phyloP scores from a whole-genome alignment of 805 yeast genomes.

The Suhomyces emberorum region DNA sequence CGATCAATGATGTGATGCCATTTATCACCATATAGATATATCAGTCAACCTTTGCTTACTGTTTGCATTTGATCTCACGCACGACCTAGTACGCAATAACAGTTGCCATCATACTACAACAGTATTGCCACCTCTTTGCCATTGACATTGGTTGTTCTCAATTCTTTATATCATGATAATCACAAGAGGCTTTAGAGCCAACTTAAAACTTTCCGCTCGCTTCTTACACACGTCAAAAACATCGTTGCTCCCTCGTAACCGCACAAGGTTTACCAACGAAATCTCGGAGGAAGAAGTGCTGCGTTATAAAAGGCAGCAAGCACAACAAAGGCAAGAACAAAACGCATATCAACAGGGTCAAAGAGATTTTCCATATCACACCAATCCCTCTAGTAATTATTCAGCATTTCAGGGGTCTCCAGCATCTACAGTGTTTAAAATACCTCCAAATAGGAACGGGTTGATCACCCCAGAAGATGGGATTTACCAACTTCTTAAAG shows the following conservation, averaged over 20 bases:
- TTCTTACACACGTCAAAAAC: not conserved
- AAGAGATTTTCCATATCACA: conserved; percentile 23
- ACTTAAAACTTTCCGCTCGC: too few species aligned
- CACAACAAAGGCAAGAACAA: conserved; percentile 11
- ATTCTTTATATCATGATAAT: too few species aligned
- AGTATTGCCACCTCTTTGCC: too few species aligned
- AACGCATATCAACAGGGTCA: conserved; percentile 8
- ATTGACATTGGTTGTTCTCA: too few species aligned
- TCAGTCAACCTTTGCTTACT: too few species aligned
- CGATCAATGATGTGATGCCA: too few species aligned
- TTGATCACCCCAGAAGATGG: conserved; percentile 56
- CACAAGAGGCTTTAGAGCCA: not conserved
- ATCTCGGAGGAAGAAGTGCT: conserved; percentile 35
- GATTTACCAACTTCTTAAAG: conserved; percentile 57
- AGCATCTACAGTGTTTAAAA: conserved; percentile 29
- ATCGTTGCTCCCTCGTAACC: conserved; percentile 4
- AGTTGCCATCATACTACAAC: too few species aligned
- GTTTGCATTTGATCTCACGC: too few species aligned
- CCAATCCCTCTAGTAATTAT: conserved; percentile 24
- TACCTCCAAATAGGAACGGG: conserved; percentile 46
- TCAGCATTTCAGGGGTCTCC: conserved; percentile 23
- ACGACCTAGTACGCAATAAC: too few species aligned
- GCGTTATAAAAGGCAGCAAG: conserved; percentile 12
- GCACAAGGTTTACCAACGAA: conserved; percentile 30
- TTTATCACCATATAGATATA: too few species aligned